Conservation (phyloP, 352 stramenopile genomes). For the Globisporangium takayamanum region DNA sequence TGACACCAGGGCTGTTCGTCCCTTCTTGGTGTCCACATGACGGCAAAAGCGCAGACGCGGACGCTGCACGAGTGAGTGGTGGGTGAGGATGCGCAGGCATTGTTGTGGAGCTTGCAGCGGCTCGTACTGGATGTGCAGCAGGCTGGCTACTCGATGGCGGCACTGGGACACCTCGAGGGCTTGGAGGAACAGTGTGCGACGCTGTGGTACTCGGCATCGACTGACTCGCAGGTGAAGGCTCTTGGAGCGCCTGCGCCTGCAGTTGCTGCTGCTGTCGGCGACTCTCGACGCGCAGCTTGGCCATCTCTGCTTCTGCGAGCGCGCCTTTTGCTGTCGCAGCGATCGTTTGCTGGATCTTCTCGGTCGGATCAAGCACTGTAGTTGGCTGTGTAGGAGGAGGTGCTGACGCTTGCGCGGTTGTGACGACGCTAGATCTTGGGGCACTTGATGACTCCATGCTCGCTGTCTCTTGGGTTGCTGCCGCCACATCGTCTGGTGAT, state of each 20-base stretch:
- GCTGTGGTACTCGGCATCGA: neutral
- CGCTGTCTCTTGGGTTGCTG: too few species aligned
- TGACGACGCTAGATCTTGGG: too few species aligned
- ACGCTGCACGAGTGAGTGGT: constrained; percentile 6
- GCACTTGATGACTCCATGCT: too few species aligned
- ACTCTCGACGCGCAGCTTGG: constrained; percentile 55
- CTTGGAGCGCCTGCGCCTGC: neutral
- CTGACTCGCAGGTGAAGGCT: neutral
- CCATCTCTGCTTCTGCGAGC: constrained; percentile 60
- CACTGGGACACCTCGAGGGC: neutral
- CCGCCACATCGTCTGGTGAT: too few species aligned
- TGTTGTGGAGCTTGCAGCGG: neutral
- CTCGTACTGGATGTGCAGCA: neutral
- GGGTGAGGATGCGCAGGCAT: neutral
- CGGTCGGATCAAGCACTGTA: neutral
- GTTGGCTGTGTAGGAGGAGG: neutral
- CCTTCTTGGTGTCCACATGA: neutral
- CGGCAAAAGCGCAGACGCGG: neutral
- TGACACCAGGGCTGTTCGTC: neutral
- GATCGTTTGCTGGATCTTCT: constrained; percentile 29
- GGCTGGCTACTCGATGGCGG: neutral
- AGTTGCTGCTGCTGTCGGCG: constrained; percentile 33
- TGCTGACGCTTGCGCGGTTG: neutral
- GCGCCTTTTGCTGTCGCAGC: constrained; percentile 48
- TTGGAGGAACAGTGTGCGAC: neutral